These are phyloP conservation scores for Fusarium sp. DNA, from an alignment of 2,329 filamentous ascomycete genomes.

Conservation along the genomic window DNA sequence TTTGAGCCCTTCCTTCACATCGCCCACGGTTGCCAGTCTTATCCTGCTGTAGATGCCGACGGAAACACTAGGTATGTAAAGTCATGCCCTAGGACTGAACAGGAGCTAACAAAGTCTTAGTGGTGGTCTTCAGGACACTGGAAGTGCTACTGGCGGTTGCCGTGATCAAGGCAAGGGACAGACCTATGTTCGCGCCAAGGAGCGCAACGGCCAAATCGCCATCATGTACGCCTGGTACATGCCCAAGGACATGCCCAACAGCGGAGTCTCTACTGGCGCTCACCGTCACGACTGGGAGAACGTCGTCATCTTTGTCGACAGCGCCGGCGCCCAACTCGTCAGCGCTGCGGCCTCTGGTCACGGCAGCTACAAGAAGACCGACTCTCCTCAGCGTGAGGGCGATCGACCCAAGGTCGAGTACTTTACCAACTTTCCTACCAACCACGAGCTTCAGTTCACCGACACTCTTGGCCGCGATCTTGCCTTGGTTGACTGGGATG, in stretches of 20 bases:
- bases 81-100: not conserved
- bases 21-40: slow-evolving; percentile 71
- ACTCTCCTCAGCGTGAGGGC: slow-evolving; percentile 32
- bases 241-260: slow-evolving; percentile 58
- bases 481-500: slow-evolving; percentile 58
- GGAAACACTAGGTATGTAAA: slow-evolving; percentile 65
- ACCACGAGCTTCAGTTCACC: slow-evolving; percentile 55
- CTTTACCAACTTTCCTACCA: slow-evolving; percentile 44
- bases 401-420: slow-evolving; percentile 49
- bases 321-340: slow-evolving; percentile 47
- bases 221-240: slow-evolving; percentile 61
- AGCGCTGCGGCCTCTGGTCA: slow-evolving; percentile 53
- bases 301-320: slow-evolving; percentile 50
- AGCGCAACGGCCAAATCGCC: slow-evolving; percentile 47
- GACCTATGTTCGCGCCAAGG: slow-evolving; percentile 52
- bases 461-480: slow-evolving; percentile 52
- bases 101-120: slow-evolving; percentile 31
- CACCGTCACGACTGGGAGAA: slow-evolving; percentile 59
- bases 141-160: slow-evolving; percentile 48
- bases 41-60: slow-evolving; percentile 67
- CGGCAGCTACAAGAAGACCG: slow-evolving; percentile 49
- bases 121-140: slow-evolving; percentile 50
- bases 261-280: slow-evolving; percentile 45
- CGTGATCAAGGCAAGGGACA: slow-evolving; percentile 50
- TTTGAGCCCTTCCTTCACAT: slow-evolving; percentile 54